Percentiles rank a stretch among this genome's conserved stretches.
Evolutionary conservation across 2,329 filamentous ascomycete genomes (phyloP).

Genomic region (Fusarium nurragi): DNA sequence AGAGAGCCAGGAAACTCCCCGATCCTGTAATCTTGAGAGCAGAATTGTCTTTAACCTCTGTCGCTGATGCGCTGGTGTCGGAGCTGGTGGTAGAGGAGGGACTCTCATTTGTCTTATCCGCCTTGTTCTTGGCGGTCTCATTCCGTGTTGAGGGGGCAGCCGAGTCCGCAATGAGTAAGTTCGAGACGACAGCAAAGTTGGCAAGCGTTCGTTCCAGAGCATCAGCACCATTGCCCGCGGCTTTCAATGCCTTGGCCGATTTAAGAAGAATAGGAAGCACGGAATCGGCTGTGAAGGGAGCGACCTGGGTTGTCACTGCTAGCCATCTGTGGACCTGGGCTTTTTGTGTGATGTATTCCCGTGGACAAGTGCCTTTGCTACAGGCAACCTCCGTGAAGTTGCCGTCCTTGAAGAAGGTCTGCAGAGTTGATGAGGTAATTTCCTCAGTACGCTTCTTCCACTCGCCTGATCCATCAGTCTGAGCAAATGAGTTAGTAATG

Average conservation of each 20-base stretch:
- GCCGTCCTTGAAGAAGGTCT: slow-evolving; percentile 61
- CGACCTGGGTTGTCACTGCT: slow-evolving; percentile 66
- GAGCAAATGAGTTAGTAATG: background rate
- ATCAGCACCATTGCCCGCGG: background rate
- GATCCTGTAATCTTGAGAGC: background rate
- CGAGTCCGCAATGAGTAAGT: slow-evolving; percentile 5
- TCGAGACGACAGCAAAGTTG: slow-evolving; percentile 6
- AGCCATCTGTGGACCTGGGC: slow-evolving; percentile 74
- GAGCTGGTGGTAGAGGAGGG: background rate
- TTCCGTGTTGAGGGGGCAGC: background rate
- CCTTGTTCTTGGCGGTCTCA: background rate
- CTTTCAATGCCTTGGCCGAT: slow-evolving; percentile 48
- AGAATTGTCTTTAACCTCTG: background rate
- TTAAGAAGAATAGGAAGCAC: slow-evolving; percentile 67
- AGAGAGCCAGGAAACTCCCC: background rate
- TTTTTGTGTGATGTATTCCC: slow-evolving; percentile 78
- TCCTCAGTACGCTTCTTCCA: slow-evolving; percentile 67
- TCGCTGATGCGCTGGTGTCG: background rate
- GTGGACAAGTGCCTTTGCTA: slow-evolving; percentile 69
- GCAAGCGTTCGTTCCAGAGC: slow-evolving; percentile 10
- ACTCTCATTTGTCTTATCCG: background rate
- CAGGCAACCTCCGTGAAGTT: slow-evolving; percentile 74
- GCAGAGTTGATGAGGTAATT: slow-evolving; percentile 59
- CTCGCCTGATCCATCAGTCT: slow-evolving; percentile 28
- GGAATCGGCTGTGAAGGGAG: slow-evolving; percentile 63